Conservation (phyloP, 495 filamentous ascomycete species). For the Lasiosphaeris hirsuta region DNA sequence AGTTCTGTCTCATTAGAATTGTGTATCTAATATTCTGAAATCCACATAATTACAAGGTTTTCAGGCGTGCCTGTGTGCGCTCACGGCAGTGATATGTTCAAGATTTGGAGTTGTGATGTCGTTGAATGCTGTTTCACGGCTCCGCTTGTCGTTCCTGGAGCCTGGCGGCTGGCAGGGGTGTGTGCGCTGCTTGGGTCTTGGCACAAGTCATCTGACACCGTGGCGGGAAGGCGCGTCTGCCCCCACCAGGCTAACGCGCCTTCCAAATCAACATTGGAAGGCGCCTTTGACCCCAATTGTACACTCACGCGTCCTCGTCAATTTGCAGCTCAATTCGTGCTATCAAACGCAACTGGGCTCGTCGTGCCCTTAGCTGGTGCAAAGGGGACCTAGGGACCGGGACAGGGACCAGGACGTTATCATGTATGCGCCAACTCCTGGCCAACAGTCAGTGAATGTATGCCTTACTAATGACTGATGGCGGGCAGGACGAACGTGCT, state of each 20-base stretch:
- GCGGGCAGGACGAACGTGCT: constrained; percentile 5
- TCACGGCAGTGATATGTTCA: no score
- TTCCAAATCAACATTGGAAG: constrained; percentile 1
- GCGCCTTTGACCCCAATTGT: neutral
- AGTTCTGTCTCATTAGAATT: no score
- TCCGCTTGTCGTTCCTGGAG: no score
- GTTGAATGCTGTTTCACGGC: no score
- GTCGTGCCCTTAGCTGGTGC: neutral
- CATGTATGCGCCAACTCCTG: neutral
- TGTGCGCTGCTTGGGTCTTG: no score
- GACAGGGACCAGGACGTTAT: neutral
- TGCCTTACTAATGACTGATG: neutral
- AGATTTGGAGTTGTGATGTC: no score
- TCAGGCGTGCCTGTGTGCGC: no score
- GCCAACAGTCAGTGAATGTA: neutral
- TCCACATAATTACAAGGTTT: no score
- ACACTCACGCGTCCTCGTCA: neutral
- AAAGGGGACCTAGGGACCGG: no score
- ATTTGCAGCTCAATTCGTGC: neutral
- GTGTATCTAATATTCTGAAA: no score
- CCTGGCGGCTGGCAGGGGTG: no score
- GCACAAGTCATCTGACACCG: constrained; percentile 1
- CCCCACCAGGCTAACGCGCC: neutral
- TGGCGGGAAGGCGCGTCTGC: neutral
- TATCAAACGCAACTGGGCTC: neutral